Conservation (phyloP, 306 rosid species). For the Hippophae tibetana region DNA sequence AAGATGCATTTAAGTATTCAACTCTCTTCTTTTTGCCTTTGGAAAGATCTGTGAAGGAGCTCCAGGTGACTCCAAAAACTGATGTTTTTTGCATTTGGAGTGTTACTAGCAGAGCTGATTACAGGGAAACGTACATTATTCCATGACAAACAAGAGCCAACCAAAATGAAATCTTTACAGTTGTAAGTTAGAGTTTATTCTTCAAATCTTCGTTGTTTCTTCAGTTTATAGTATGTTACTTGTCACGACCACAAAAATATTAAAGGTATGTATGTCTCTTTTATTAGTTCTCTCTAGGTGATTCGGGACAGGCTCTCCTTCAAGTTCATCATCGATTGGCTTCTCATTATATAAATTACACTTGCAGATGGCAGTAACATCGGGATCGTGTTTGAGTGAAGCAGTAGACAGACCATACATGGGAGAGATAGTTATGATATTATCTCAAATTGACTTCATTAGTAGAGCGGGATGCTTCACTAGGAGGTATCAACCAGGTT, state of each 20-base stretch:
- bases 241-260: neutral
- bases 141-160: slow-evolving; percentile 46
- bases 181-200: slow-evolving; percentile 35
- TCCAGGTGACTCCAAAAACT: slow-evolving; percentile 69
- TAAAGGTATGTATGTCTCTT: slow-evolving; percentile 29
- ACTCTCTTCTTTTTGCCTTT: neutral
- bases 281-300: neutral
- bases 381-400: slow-evolving; percentile 56
- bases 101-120: slow-evolving; percentile 64
- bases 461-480: slow-evolving; percentile 70
- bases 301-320: no score
- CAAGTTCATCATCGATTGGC: neutral
- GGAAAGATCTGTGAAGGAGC: slow-evolving; percentile 71
- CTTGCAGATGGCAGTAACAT: slow-evolving; percentile 51
- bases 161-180: slow-evolving; percentile 40
- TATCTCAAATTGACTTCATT: slow-evolving; percentile 46
- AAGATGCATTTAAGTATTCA: neutral
- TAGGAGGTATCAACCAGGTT: slow-evolving; percentile 58
- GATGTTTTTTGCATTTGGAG: slow-evolving; percentile 92
- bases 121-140: slow-evolving; percentile 68
- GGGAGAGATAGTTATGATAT: slow-evolving; percentile 38
- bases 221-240: no score
- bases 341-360: neutral
- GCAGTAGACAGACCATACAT: slow-evolving; percentile 69
- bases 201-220: neutral